phyloP scores from a whole-genome alignment of 164 flowering plant genomes.

The Liriodendron chinense region DNA sequence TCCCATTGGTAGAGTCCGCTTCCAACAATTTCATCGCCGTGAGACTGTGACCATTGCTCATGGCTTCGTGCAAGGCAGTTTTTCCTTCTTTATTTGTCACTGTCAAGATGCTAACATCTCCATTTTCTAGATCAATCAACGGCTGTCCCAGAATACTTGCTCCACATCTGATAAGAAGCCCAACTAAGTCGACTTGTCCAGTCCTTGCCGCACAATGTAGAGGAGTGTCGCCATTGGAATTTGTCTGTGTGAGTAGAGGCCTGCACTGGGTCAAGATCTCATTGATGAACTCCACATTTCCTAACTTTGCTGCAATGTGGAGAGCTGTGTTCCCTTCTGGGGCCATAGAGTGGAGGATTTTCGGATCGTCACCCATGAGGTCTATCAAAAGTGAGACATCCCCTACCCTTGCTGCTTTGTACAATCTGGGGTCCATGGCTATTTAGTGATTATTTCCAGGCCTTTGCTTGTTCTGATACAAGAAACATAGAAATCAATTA shows the following conservation, averaged over 20 bases:
- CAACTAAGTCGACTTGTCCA: background rate
- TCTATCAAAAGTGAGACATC: background rate
- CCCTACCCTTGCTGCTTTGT: background rate
- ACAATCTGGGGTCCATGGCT: background rate
- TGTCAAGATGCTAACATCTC: background rate
- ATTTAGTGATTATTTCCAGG: too few relatives aligned
- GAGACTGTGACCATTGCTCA: background rate
- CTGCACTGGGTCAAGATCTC: background rate
- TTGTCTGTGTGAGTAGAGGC: background rate
- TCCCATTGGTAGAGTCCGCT: background rate
- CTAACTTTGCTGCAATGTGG: background rate
- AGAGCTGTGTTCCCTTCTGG: background rate
- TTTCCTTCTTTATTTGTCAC: background rate
- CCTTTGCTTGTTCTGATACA: too few relatives aligned
- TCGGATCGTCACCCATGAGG: background rate
- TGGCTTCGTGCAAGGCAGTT: background rate
- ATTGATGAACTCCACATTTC: background rate
- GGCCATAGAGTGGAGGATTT: background rate
- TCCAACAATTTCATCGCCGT: background rate
- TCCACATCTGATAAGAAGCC: background rate
- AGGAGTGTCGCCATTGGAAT: background rate
- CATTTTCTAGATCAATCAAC: background rate
- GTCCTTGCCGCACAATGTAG: background rate
- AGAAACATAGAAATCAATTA: too few relatives aligned
- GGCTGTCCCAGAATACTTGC: background rate